A percentile compares a stretch with the other conserved stretches of the same genome.
phyloP scores from a whole-genome alignment of 1,284 basidiomycete genomes.

The Ganoderma leucocontextum region DNA sequence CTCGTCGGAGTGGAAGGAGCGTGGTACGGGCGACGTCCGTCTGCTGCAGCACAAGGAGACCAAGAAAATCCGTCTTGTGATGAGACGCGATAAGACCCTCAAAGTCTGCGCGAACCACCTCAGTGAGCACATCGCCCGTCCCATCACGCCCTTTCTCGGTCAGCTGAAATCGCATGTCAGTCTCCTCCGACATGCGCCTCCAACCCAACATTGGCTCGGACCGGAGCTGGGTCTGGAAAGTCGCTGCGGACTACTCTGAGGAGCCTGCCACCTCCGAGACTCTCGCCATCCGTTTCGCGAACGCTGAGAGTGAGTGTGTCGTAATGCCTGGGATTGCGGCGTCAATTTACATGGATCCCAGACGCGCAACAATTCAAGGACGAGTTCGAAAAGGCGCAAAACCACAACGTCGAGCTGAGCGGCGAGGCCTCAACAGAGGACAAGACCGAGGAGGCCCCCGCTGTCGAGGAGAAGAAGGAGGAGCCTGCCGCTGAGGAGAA shows the following conservation, averaged over 20 bases:
- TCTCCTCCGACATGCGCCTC: conserved; percentile 91
- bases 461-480: conserved; percentile 33
- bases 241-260: conserved; percentile 94
- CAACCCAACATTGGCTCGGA: conserved; percentile 99
- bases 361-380: conserved; percentile 90
- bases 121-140: conserved; percentile 63
- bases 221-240: conserved; percentile 99
- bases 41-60: conserved; percentile 89
- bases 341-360: conserved; percentile 42
- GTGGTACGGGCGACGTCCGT: conserved; percentile 93
- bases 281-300: conserved; percentile 97
- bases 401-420: conserved; percentile 62
- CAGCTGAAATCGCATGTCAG: conserved; percentile 52
- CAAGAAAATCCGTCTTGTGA: conserved; percentile 95
- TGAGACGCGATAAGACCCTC: conserved; percentile 99
- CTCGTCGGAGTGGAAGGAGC: conserved; percentile 95
- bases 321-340: neutral
- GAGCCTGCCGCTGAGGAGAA: conserved; percentile 37
- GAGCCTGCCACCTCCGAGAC: conserved; percentile 91
- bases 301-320: conserved; percentile 86
- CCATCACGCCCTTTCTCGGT: conserved; percentile 4
- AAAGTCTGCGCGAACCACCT: conserved; percentile 99
- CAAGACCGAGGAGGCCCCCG: conserved; percentile 28
- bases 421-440: conserved; percentile 40
- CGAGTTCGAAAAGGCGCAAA: conserved; percentile 87